Evolutionary conservation across 2,329 filamentous ascomycete species (phyloP).

Genomic region (Westerdykella ornata): DNA sequence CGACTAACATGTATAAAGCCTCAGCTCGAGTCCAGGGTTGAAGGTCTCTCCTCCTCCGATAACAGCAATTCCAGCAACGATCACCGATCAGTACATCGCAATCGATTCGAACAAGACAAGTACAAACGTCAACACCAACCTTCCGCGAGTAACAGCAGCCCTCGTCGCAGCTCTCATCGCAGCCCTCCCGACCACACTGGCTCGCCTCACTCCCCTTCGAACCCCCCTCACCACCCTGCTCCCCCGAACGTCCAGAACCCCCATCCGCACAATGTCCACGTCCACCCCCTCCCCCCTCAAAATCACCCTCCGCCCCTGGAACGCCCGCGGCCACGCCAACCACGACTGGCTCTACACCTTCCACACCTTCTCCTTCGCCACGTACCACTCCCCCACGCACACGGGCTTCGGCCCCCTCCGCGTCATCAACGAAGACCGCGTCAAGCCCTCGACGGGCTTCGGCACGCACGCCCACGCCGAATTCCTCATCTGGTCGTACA

Average conservation of each 20-base stretch:
- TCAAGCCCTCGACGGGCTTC: conserved; percentile 67
- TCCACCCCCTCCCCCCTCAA: conserved; percentile 42
- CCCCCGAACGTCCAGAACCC: conserved; percentile 18
- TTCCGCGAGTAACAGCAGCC: conserved; percentile 22
- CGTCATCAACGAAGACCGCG: conserved; percentile 84
- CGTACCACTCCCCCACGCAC: conserved; percentile 60
- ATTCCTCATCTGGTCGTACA: conserved; percentile 85
- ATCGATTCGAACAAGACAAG: conserved; percentile 16
- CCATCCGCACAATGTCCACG: conserved; percentile 38
- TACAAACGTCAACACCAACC: conserved; percentile 11
- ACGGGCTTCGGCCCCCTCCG: conserved; percentile 68
- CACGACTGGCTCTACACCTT: conserved; percentile 85
- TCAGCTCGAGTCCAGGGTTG: conserved; percentile 5
- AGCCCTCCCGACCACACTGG: conserved; percentile 42
- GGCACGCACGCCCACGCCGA: conserved; percentile 79
- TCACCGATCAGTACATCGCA: neutral
- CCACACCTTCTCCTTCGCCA: conserved; percentile 79
- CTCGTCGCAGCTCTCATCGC: conserved; percentile 26
- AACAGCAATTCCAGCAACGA: neutral
- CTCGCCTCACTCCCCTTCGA: conserved; percentile 39
- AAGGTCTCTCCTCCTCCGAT: conserved; percentile 17
- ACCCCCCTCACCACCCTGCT: conserved; percentile 31
- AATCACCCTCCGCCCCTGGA: conserved; percentile 67
- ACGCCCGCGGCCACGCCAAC: conserved; percentile 65
- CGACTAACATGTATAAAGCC: conserved; percentile 25